Evolutionary conservation across 768 basidiomycete genomes (phyloP).

Genomic region (Lactarius indigo): DNA sequence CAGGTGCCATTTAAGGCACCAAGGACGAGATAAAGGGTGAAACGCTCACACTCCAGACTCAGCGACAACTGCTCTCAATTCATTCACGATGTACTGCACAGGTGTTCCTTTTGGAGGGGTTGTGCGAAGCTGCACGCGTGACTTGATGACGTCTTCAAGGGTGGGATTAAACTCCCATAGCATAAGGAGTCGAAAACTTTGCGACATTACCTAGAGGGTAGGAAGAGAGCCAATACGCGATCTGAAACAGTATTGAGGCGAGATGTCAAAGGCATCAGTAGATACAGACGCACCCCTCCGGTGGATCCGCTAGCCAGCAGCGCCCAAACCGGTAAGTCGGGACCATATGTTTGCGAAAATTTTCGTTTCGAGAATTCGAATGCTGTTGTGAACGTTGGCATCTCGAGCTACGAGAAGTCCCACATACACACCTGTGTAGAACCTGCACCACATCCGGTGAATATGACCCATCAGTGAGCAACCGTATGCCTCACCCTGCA

Average conservation of each 20-base stretch:
- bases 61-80: conserved; percentile 60
- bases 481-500: conserved; percentile 54
- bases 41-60: conserved; percentile 70
- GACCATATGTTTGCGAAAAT: conserved; percentile 61
- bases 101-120: conserved; percentile 73
- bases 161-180: not conserved
- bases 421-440: conserved; percentile 54
- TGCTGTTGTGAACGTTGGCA: conserved; percentile 38
- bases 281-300: conserved; percentile 59
- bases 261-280: not conserved
- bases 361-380: conserved; percentile 88
- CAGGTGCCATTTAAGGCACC: not conserved
- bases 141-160: conserved; percentile 79
- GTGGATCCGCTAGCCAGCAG: conserved; percentile 78
- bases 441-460: conserved; percentile 39
- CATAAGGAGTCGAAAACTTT: not conserved
- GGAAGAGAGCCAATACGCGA: conserved; percentile 91
- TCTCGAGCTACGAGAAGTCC: not conserved
- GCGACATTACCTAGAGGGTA: conserved; percentile 69
- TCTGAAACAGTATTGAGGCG: conserved; percentile 35
- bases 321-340: conserved; percentile 79
- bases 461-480: no score
- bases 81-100: conserved; percentile 69
- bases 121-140: conserved; percentile 75
- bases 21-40: not conserved